Conservation (phyloP, 2,329 filamentous ascomycete genomes). For the Rhynchosporium secalis region DNA sequence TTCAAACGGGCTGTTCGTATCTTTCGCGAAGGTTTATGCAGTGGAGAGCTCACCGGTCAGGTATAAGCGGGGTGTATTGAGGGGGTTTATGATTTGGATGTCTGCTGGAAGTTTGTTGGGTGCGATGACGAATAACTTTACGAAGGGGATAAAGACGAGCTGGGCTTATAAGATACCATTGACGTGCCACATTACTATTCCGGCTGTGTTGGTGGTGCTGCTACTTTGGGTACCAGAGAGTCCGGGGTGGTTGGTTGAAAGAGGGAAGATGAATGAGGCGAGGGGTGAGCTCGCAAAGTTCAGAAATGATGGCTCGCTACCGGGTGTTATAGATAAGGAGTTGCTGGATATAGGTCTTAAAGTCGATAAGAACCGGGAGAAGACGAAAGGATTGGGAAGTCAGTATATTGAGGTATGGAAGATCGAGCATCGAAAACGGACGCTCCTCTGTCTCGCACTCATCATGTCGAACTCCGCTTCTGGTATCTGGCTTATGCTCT, state of each 20-base stretch:
- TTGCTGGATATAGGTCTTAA: neutral
- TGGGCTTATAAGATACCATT: conserved; percentile 10
- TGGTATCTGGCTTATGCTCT: conserved; percentile 37
- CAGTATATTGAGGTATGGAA: neutral
- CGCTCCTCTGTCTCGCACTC: conserved; percentile 17
- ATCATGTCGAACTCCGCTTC: conserved; percentile 35
- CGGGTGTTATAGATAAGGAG: neutral
- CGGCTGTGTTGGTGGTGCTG: neutral
- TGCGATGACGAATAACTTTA: conserved; percentile 8
- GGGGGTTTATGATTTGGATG: neutral
- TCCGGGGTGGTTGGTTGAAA: neutral
- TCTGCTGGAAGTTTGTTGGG: conserved; percentile 4
- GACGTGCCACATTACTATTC: conserved; percentile 6
- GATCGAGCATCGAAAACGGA: neutral
- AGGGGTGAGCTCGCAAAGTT: neutral
- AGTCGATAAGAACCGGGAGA: neutral
- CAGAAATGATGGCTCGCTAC: neutral
- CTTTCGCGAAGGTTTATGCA: neutral
- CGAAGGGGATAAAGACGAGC: neutral
- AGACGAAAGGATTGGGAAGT: too few species aligned
- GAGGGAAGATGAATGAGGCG: neutral
- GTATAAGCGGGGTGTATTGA: neutral
- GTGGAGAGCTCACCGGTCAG: neutral
- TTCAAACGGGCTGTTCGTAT: conserved; percentile 6
- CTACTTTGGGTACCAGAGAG: neutral